Conservation (phyloP, 305 asterid genomes). For the Plantago coronopus region DNA sequence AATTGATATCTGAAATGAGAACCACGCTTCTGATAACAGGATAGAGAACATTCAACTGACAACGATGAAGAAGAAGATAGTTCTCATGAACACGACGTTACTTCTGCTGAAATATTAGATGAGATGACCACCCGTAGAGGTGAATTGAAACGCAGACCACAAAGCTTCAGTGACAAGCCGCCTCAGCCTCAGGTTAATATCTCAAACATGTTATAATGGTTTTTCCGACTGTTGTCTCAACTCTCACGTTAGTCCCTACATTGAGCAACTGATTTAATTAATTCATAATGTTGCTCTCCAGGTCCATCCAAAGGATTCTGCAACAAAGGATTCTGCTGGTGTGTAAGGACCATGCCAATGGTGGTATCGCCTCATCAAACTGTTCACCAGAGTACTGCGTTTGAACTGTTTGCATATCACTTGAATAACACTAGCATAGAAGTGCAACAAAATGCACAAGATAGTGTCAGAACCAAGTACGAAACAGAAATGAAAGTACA, state of each 20-base stretch:
- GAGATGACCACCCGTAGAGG: constrained; percentile 86
- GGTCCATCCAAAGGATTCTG: constrained; percentile 26
- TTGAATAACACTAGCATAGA: too few species aligned
- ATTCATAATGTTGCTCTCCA: constrained; percentile 18
- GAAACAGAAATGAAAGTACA: not conserved
- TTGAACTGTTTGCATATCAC: too few species aligned
- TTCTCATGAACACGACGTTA: constrained; percentile 40
- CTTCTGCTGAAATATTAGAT: constrained; percentile 74
- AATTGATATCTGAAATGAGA: not conserved
- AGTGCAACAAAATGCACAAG: constrained; percentile 1
- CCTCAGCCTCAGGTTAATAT: constrained; percentile 30
- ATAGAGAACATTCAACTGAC: constrained; percentile 32
- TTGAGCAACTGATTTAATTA: not conserved
- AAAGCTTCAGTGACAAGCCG: constrained; percentile 48
- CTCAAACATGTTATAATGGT: not conserved
- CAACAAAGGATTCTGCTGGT: constrained; percentile 26
- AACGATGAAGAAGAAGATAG: constrained; percentile 28
- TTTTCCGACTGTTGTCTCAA: too few species aligned
- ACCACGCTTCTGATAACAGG: constrained; percentile 37
- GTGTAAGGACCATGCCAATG: constrained; percentile 1
- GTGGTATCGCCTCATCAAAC: too few species aligned
- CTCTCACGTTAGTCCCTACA: too few species aligned
- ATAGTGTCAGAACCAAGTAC: not conserved
- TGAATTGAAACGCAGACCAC: constrained; percentile 69
- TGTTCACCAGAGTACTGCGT: too few species aligned